A percentile compares a stretch with the other conserved stretches of the same genome.
These are phyloP conservation scores for Ustilago vetiveriae DNA, from an alignment of 1,284 basidiomycete species.

Conservation along the genomic window DNA sequence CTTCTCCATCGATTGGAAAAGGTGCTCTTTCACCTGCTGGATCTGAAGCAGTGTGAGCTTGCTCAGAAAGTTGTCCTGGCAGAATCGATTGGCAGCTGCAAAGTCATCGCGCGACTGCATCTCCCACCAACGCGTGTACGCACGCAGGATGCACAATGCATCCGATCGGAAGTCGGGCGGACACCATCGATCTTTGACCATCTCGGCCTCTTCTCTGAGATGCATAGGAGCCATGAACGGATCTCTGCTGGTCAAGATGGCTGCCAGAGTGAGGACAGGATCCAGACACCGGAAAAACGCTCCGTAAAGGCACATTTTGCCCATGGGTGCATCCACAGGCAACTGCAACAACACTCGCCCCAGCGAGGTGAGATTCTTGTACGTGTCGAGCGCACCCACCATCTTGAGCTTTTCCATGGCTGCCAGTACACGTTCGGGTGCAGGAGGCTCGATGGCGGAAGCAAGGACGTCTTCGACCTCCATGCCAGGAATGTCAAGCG, in stretches of 20 bases:
- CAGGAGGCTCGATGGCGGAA: conserved; percentile 89
- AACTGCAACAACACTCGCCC: conserved; percentile 88
- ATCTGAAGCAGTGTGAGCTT: conserved; percentile 85
- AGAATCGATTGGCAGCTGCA: conserved; percentile 78
- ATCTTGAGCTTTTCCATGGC: conserved; percentile 84
- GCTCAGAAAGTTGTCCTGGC: conserved; percentile 85
- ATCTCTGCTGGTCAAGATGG: conserved; percentile 87
- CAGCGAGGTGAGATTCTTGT: conserved; percentile 83
- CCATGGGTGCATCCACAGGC: conserved; percentile 89
- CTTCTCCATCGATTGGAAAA: conserved; percentile 80
- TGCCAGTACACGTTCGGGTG: conserved; percentile 77
- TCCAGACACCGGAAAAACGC: conserved; percentile 94
- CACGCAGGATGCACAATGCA: conserved; percentile 80
- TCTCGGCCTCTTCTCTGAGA: conserved; percentile 70
- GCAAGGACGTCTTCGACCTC: conserved; percentile 86
- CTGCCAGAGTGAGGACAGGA: conserved; percentile 86
- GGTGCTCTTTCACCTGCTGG: conserved; percentile 82
- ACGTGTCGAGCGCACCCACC: conserved; percentile 84
- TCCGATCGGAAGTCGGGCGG: conserved; percentile 85
- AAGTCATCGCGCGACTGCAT: conserved; percentile 53
- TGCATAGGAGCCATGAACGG: conserved; percentile 83
- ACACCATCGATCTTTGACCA: conserved; percentile 82
- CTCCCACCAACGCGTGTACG: conserved; percentile 80
- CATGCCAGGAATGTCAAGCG: conserved; percentile 89
- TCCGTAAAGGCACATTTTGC: conserved; percentile 87